Percentiles rank a stretch among this genome's conserved stretches.
phyloP scores from a whole-genome alignment of 2,329 filamentous ascomycete genomes.

The Pochonia chlamydosporia region DNA sequence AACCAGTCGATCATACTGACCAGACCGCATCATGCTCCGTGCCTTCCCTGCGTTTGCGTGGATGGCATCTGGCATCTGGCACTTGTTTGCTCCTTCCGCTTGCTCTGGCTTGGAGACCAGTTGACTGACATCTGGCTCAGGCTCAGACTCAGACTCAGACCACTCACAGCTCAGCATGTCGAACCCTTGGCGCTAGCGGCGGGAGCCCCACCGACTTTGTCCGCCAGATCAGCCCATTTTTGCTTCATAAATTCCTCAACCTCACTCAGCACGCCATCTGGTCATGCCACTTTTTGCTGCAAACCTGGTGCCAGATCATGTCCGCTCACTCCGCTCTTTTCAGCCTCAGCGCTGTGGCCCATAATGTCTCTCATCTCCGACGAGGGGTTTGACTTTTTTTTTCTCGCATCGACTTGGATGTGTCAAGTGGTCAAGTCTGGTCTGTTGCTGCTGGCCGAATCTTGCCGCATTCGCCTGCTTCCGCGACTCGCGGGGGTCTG shows the following conservation, averaged over 20 bases:
- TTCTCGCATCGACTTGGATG: no score
- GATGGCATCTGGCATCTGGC: no score
- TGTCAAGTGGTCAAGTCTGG: no score
- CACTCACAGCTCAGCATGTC: not conserved
- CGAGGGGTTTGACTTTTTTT: not conserved
- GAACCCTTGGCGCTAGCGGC: constrained; percentile 5
- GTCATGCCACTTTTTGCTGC: constrained; percentile 29
- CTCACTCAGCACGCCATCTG: constrained; percentile 21
- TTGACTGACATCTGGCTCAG: no score
- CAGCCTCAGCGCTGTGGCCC: constrained; percentile 1
- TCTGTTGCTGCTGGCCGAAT: no score
- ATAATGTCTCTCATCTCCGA: not conserved
- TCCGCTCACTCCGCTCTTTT: constrained; percentile 3
- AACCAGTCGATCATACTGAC: no score
- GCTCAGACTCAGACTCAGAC: not conserved
- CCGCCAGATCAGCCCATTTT: constrained; percentile 30
- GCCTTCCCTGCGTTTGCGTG: no score
- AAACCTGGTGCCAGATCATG: constrained; percentile 4
- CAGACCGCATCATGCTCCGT: no score
- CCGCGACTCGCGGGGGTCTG: not conserved
- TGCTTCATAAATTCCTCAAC: constrained; percentile 24
- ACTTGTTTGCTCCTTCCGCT: no score
- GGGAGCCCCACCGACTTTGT: constrained; percentile 9
- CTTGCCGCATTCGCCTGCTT: no score
- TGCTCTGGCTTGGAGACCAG: no score